Conservation (phyloP, 179 eudicot species). For the Actinidia chinensis region DNA sequence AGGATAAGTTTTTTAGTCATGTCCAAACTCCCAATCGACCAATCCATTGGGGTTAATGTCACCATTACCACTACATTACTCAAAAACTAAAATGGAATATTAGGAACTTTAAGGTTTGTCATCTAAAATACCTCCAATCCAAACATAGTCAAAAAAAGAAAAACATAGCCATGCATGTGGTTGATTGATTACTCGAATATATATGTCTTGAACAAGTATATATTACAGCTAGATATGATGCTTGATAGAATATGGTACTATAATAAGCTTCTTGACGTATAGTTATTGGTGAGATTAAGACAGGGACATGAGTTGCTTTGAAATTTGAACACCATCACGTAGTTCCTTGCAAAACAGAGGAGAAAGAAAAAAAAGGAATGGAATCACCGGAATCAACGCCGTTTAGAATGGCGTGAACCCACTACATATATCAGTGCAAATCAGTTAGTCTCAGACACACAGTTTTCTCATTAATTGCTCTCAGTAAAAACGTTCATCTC, state of each 20-base stretch:
- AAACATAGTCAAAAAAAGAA: background rate
- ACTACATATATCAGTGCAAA: conserved; percentile 16
- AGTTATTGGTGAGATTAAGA: conserved; percentile 18
- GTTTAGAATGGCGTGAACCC: conserved; percentile 41
- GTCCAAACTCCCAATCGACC: no score
- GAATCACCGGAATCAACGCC: conserved; percentile 53
- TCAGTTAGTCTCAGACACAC: background rate
- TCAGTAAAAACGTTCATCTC: no score
- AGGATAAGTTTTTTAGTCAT: no score
- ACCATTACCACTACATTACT: no score
- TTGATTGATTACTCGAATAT: background rate
- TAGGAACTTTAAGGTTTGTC: background rate
- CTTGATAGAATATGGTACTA: conserved; percentile 15
- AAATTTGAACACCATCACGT: conserved; percentile 10
- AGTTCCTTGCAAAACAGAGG: background rate
- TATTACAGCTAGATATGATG: conserved; percentile 8
- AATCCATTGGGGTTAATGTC: no score
- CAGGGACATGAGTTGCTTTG: conserved; percentile 21
- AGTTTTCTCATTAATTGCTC: no score
- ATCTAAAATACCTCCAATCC: background rate
- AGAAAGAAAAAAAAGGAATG: conserved; percentile 28
- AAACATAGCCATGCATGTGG: background rate
- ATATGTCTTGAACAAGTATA: background rate
- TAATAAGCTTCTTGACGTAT: conserved; percentile 15
- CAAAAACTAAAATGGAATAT: no score